Base-by-base conservation (phyloP, 2,329 filamentous ascomycete genomes). In the Teratosphaeria pseudoeucalypti region DNA sequence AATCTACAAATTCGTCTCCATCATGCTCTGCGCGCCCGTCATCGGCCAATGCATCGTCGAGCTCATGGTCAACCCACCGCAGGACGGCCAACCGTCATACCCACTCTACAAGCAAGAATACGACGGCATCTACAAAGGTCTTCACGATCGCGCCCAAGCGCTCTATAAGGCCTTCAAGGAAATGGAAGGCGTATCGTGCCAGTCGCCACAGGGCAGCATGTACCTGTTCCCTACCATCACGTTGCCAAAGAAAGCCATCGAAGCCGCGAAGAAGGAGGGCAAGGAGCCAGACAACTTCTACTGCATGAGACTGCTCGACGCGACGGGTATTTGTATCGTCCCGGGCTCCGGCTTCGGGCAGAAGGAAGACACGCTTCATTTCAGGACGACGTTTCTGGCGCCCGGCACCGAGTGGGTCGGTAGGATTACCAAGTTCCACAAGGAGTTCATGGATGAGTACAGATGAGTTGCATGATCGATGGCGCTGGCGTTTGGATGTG, bases 1-100 rank as follows among this genome's bases (percentile, higher is more conserved):
- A 79, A 92, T 99, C 75, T 97, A 97, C 85, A 99, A 99, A 80
- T 96, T 96, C 74, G 88, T 97, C 71, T 94, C 88, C 74, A 97
- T 99, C 78, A 92, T 89, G 78, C 86, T 99, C 66, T 99, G 94
- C 77, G 88, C 94, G 56, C 92, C 94, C 29, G 94, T 99, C 68
- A 84, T 96, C 66, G 92, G 92, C 62, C 94, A 99, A 81, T 97
- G 94, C 77, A 82, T 97, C 55, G 89, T 99, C 62, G 94, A 97
- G 79, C 79, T 96, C 73, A 96, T 97, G 92, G 91, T 96, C 70
- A 96, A 97, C 81, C 94, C 94, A 58, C 94, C 94, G 47, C 82
- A 83, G 71, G 76, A 85, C 67, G 92, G 94, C 61, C 87, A 95
- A 61, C 89, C 90, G 16, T 95, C 89, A 65, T 88, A 89, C 75